Base-by-base conservation (phyloP, 176 grass and related monocot genomes). In the Avena sativa region DNA sequence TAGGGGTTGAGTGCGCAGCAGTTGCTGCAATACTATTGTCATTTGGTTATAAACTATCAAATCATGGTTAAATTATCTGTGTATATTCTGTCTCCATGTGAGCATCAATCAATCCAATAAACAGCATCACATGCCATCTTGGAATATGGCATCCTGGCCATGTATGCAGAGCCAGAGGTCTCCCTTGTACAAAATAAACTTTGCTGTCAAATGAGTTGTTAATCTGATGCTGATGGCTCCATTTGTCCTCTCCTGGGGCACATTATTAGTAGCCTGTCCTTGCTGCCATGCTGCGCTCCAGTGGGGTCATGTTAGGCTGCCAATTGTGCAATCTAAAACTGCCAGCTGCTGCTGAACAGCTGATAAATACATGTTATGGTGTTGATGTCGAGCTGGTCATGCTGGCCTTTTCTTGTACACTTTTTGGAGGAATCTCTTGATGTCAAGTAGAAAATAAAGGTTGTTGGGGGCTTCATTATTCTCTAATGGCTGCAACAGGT, bases 1-100 rank as follows among this genome's bases (percentile, higher is more conserved):
- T 91, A 89, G 93, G 80, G 82, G 65, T 89, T 88, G 86, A 81
- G 86, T 88, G 76, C 86, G 88, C 70, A 84, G 71, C 61, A 55
- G 81, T 79, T 59, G 76, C 38, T 87, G 87, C 76, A 85, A 88
- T 91, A 88, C 89, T 48, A 81, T 76, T 88, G 68, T 85, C 70
- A 81, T 81, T 85, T 85, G 77, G 76, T 82, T 85, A 88, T 81
- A 88, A 91, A 78, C 57, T 88, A 82, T 91, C 30, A 85, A 17
- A 91, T 52, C 68, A 77, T 85, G 70, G 70, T 85, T 88, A 76
- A 85, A 91, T 88, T 85, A 81, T 88, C 62, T 85, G 1, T 88
- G 90, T 82, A 88, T 85, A 91, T 82, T 62, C 52, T 60, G 77
- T 70, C 82, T 52, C 56, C 60, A 19, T 73, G 83, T 78, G 86